A percentile compares a stretch with the other conserved stretches of the same genome.
Conservation (phyloP, 345 rosid genomes). For the Arabis hirsuta region DNA sequence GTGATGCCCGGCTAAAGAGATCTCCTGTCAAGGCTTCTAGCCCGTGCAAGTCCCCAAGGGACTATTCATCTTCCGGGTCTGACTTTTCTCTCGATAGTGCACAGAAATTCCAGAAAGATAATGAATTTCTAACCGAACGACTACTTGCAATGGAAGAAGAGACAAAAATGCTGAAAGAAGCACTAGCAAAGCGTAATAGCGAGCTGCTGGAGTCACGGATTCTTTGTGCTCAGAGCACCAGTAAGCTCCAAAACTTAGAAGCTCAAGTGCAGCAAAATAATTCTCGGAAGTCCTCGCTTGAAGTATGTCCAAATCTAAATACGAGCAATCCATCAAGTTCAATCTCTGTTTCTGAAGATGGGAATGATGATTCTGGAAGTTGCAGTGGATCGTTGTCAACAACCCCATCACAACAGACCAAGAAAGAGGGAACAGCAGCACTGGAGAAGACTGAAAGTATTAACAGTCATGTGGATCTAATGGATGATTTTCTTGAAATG, state of each 20-base stretch:
- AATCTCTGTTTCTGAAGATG: constrained; percentile 86
- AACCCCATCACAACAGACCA: constrained; percentile 51
- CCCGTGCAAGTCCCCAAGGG: constrained; percentile 56
- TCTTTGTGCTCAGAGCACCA: constrained; percentile 74
- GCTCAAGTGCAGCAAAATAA: constrained; percentile 60
- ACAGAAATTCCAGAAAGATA: constrained; percentile 79
- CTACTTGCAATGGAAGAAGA: constrained; percentile 90
- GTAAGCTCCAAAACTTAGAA: constrained; percentile 80
- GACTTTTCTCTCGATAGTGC: constrained; percentile 67
- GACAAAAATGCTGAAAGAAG: constrained; percentile 96
- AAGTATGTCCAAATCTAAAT: constrained; percentile 62
- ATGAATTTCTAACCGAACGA: constrained; percentile 79
- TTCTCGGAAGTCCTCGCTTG: constrained; percentile 57
- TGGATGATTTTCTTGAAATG: constrained; percentile 99
- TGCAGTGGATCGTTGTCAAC: constrained; percentile 75
- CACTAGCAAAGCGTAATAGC: constrained; percentile 84
- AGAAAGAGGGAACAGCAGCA: constrained; percentile 58
- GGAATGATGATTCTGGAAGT: constrained; percentile 80
- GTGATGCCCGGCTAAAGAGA: constrained; percentile 66
- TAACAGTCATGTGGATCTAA: constrained; percentile 66
- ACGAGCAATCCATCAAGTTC: constrained; percentile 73
- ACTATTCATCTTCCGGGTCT: constrained; percentile 47
- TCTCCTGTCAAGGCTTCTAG: constrained; percentile 68
- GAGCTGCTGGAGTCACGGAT: constrained; percentile 90
- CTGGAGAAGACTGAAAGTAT: constrained; percentile 52